Percentiles rank a stretch among this genome's conserved stretches.
Conservation (phyloP, 83 land plant species). For the Picea abies region DNA sequence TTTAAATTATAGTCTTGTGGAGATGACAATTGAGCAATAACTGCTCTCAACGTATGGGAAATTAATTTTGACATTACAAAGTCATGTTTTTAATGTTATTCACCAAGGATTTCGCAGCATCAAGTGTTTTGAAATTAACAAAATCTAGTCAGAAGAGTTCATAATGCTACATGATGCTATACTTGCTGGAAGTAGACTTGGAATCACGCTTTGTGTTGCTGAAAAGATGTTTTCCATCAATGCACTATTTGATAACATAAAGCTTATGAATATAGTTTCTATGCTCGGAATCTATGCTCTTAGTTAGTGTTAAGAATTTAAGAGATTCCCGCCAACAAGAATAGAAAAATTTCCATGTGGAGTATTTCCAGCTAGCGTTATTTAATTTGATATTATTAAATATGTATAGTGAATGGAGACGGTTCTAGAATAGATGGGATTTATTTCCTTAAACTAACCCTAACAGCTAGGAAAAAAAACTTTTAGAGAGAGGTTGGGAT, state of each 20-base stretch:
- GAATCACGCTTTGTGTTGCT: constrained; percentile 14
- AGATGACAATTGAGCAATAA: no score
- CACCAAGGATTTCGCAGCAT: neutral
- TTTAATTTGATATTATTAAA: no score
- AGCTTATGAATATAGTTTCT: constrained; percentile 5
- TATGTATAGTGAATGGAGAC: no score
- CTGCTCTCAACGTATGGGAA: neutral
- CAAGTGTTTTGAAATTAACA: neutral
- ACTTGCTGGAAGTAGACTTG: constrained; percentile 28
- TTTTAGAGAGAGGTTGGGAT: no score
- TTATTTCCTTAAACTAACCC: no score
- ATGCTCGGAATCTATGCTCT: constrained; percentile 23
- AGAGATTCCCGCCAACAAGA: neutral
- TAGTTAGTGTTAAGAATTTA: constrained; percentile 18
- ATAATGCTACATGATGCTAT: neutral
- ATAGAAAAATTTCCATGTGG: no score
- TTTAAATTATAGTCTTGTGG: no score
- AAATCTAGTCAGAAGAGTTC: constrained; percentile 8
- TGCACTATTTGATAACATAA: constrained; percentile 20
- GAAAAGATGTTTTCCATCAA: constrained; percentile 16
- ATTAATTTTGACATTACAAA: constrained; percentile 21
- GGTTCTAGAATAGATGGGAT: no score
- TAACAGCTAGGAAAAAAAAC: no score
- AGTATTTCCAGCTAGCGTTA: no score
- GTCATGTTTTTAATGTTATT: constrained; percentile 6